Base-by-base conservation (phyloP, 805 yeast species). In the Priceomyces fermenticarens region DNA sequence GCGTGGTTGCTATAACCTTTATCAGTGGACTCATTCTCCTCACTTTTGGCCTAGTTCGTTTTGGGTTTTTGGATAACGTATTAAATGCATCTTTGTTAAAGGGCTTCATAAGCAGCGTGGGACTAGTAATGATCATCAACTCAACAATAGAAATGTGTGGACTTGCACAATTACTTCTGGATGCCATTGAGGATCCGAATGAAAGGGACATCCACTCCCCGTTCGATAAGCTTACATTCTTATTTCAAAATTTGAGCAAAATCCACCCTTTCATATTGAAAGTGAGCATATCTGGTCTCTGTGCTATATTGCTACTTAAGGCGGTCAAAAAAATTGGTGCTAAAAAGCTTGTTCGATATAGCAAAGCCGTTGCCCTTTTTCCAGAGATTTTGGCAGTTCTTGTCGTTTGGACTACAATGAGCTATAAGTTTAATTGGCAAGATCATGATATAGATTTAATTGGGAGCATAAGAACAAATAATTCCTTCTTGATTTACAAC, bases 311-410 rank as follows among this genome's bases (percentile, higher is more conserved):
- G 44, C 66, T 79, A 15, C 36, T 63, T 2, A 34, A 74, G 16
- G 73, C 74, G 49, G 63, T 67, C 41, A 65, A 63, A 49, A 52
- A 70, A 23, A 50, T 59, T 37, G 62, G 62, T 3, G 43, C 53
- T 3, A 57, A 45, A 20, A 46, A 48, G 14, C 43, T 39, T 10
- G 37, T 39, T 13, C 50, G 38, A 10, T 38, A 46, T 42, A 45
- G 41, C 40, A 44, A 70, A 29, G 62, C 69, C 43, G 72, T 79
- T 9, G 72, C 81, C 0, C 85, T 84, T 44, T 60, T 93, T 26
- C 98, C 99, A 0, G 98, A 91, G 49, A 90, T 91, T 30, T 66
- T 91, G 42, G 52, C 85, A 3, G 84, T 85, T n/a, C 89, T 91
- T 1, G 65, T 80, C 0, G 53, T 78, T 0, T 70, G 85, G 0